phyloP scores from a whole-genome alignment of 768 basidiomycete genomes.

The Termitomyces sp. region DNA sequence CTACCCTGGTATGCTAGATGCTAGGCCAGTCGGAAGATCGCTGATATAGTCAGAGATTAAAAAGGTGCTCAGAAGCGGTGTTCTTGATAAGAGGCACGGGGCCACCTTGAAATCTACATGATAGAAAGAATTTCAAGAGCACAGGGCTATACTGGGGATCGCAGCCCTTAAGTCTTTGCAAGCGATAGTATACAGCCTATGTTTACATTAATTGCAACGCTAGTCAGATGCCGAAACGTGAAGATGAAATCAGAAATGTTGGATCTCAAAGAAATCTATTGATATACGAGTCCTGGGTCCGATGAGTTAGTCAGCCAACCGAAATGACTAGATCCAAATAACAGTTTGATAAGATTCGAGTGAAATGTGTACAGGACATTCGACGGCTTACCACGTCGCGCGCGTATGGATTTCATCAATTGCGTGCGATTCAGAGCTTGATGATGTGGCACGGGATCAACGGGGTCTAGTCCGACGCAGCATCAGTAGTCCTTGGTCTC shows the following conservation, averaged over 20 bases:
- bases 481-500: conserved; percentile 1
- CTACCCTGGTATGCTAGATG: background rate
- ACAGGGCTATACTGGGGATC: background rate
- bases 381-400: background rate
- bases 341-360: background rate
- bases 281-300: background rate
- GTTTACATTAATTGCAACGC: conserved; percentile 11
- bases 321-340: background rate
- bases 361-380: background rate
- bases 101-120: background rate
- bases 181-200: background rate
- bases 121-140: background rate
- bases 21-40: background rate
- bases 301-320: background rate
- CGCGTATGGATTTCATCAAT: background rate
- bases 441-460: background rate
- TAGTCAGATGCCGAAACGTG: background rate
- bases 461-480: background rate
- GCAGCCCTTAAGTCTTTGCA: background rate
- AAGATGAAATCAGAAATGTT: background rate
- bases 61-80: background rate
- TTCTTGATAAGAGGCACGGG: background rate
- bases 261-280: background rate
- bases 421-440: background rate
- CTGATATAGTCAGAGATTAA: background rate